Percentiles rank a stretch among this genome's conserved stretches.
phyloP scores from a whole-genome alignment of 2,329 filamentous ascomycete species.

The Xylariales sp. region DNA sequence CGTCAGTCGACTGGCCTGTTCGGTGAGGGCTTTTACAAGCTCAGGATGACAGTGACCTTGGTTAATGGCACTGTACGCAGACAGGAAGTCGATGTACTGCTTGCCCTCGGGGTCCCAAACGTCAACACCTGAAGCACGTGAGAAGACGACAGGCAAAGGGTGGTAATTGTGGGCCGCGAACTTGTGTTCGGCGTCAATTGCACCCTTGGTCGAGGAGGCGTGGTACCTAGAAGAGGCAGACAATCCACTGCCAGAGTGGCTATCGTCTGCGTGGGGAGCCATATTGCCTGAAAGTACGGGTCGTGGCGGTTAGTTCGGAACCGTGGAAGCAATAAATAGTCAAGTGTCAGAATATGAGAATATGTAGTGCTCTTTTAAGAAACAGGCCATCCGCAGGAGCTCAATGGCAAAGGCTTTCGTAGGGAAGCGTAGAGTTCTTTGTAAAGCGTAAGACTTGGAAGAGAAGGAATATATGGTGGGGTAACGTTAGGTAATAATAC shows the following conservation, averaged over 20 bases:
- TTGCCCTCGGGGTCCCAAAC: constrained; percentile 97
- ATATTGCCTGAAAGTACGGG: too few relatives aligned
- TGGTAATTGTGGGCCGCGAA: constrained; percentile 99
- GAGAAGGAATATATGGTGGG: constrained; percentile 15
- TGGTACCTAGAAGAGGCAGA: constrained; percentile 52
- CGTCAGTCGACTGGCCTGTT: constrained; percentile 85
- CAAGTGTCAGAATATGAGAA: constrained; percentile 5
- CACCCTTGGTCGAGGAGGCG: constrained; percentile 69
- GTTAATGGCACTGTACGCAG: constrained; percentile 96
- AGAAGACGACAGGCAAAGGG: constrained; percentile 89
- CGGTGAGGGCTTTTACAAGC: constrained; percentile 81
- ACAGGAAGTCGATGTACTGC: constrained; percentile 96
- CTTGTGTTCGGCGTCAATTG: constrained; percentile 75
- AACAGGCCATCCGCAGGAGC: constrained; percentile 5
- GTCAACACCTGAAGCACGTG: constrained; percentile 74
- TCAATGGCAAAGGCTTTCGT: not conserved
- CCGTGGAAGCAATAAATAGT: constrained; percentile 1
- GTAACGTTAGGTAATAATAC: constrained; percentile 25
- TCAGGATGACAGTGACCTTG: constrained; percentile 98
- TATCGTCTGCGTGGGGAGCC: constrained; percentile 54
- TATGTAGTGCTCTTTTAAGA: constrained; percentile 3
- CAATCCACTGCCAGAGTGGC: constrained; percentile 28
- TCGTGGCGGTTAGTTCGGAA: too few relatives aligned
- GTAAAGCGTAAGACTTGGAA: not conserved
- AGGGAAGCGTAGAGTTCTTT: not conserved